phyloP scores from a whole-genome alignment of 2,329 filamentous ascomycete species.

The Niveomyces coronatus region DNA sequence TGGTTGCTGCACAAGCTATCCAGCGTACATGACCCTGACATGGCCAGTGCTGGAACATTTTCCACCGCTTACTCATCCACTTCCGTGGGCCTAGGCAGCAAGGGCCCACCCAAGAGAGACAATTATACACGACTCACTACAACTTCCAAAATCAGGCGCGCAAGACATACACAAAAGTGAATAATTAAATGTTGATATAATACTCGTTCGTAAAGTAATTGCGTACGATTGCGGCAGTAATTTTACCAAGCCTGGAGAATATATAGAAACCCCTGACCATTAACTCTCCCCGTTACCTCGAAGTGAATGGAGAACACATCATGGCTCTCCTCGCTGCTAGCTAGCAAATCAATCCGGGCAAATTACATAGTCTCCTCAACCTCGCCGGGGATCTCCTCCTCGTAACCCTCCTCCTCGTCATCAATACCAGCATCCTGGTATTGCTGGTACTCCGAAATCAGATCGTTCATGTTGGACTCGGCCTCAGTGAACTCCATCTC shows the following conservation, averaged over 20 bases:
- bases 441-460: constrained; percentile 99
- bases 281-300: constrained; percentile 21
- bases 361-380: constrained; percentile 45
- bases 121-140: constrained; percentile 6
- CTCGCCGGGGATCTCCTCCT: constrained; percentile 71
- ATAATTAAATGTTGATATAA: constrained; percentile 18
- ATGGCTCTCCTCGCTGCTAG: no score
- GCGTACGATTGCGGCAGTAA: constrained; percentile 22
- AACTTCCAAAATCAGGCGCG: background rate
- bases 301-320: constrained; percentile 13
- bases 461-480: constrained; percentile 99
- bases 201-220: constrained; percentile 21
- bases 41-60: constrained; percentile 13
- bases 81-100: constrained; percentile 17
- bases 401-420: constrained; percentile 94
- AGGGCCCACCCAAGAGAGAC: background rate
- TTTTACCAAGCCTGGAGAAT: constrained; percentile 27
- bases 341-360: constrained; percentile 7
- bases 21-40: no score
- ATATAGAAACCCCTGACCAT: constrained; percentile 27
- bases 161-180: background rate
- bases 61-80: constrained; percentile 24
- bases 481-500: constrained; percentile 99
- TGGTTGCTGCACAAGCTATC: no score
- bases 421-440: constrained; percentile 99